Evolutionary conservation across 2,329 filamentous ascomycete species (phyloP).

Genomic region (Trichoderma koningiopsis): DNA sequence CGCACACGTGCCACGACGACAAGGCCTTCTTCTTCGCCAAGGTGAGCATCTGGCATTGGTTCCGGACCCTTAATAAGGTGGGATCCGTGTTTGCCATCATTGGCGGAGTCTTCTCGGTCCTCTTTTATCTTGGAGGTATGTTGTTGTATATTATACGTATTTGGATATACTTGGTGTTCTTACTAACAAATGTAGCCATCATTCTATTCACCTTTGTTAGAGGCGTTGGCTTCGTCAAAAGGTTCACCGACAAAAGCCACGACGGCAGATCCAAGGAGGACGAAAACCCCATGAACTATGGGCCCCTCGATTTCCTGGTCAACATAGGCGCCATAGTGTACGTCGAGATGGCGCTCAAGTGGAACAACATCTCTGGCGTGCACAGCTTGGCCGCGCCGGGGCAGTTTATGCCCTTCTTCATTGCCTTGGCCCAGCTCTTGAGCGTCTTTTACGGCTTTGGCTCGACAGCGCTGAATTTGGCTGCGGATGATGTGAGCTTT

Average conservation of each 20-base stretch:
- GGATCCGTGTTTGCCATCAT: constrained; percentile 28
- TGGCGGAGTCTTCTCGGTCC: constrained; percentile 12
- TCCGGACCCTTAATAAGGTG: constrained; percentile 33
- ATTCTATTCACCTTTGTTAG: constrained; percentile 15
- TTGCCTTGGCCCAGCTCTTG: constrained; percentile 31
- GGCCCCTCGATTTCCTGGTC: constrained; percentile 27
- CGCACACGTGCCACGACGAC: constrained; percentile 30
- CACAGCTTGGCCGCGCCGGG: constrained; percentile 30
- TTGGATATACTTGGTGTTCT: too few species aligned
- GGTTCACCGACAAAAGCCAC: neutral
- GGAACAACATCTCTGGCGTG: constrained; percentile 32
- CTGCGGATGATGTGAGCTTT: neutral
- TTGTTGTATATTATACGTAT: neutral
- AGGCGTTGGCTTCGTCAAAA: neutral
- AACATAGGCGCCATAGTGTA: constrained; percentile 34
- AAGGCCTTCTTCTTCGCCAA: constrained; percentile 37
- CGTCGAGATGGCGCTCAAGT: constrained; percentile 33
- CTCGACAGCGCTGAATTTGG: constrained; percentile 6
- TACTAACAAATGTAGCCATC: constrained; percentile 16
- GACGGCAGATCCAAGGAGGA: neutral
- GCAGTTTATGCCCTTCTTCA: constrained; percentile 35
- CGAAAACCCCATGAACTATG: constrained; percentile 7
- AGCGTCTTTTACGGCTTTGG: constrained; percentile 30
- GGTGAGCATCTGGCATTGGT: constrained; percentile 34
- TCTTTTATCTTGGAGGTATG: constrained; percentile 28